These are phyloP conservation scores for Pseudogymnoascus pannorum DNA, from an alignment of 2,329 filamentous ascomycete species.

Conservation along the genomic window DNA sequence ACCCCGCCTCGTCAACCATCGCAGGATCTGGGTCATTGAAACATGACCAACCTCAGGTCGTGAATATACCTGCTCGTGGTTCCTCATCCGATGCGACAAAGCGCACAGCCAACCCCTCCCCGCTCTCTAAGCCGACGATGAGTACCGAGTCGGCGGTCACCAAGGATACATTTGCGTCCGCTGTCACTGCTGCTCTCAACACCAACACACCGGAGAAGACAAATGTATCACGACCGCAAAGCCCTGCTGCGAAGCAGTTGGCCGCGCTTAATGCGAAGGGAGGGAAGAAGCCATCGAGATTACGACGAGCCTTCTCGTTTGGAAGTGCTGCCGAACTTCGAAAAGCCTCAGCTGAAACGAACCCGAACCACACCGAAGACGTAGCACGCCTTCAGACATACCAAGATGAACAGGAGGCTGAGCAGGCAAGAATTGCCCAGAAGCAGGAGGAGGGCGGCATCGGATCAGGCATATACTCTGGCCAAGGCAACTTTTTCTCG, in stretches of 20 bases:
- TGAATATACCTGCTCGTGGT: slow-evolving; percentile 53
- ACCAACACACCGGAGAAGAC: slow-evolving; percentile 23
- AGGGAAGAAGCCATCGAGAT: slow-evolving; percentile 67
- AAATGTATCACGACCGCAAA: slow-evolving; percentile 20
- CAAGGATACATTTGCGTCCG: slow-evolving; percentile 35
- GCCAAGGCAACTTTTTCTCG: slow-evolving; percentile 73
- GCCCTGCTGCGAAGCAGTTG: slow-evolving; percentile 73
- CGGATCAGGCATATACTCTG: slow-evolving; percentile 88
- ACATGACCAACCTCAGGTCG: slow-evolving; percentile 46
- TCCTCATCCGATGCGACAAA: slow-evolving; percentile 58
- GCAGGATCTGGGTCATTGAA: slow-evolving; percentile 35
- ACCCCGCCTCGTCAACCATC: slow-evolving; percentile 37
- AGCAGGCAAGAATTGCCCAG: slow-evolving; percentile 84
- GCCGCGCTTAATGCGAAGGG: slow-evolving; percentile 82
- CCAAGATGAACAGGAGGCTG: slow-evolving; percentile 63
- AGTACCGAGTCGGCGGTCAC: slow-evolving; percentile 42
- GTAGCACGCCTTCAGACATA: slow-evolving; percentile 56
- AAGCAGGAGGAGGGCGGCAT: slow-evolving; percentile 89
- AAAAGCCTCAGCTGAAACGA: slow-evolving; percentile 62
- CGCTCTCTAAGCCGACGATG: slow-evolving; percentile 66
- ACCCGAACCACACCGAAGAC: slow-evolving; percentile 34
- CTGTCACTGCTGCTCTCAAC: slow-evolving; percentile 29
- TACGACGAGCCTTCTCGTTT: slow-evolving; percentile 92
- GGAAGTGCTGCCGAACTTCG: slow-evolving; percentile 88
- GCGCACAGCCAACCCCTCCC: slow-evolving; percentile 60